Evolutionary conservation across 352 stramenopile genomes (phyloP), one percentile per base, ranked within the genome.

Genomic region (Phytopythium vexans): DNA sequence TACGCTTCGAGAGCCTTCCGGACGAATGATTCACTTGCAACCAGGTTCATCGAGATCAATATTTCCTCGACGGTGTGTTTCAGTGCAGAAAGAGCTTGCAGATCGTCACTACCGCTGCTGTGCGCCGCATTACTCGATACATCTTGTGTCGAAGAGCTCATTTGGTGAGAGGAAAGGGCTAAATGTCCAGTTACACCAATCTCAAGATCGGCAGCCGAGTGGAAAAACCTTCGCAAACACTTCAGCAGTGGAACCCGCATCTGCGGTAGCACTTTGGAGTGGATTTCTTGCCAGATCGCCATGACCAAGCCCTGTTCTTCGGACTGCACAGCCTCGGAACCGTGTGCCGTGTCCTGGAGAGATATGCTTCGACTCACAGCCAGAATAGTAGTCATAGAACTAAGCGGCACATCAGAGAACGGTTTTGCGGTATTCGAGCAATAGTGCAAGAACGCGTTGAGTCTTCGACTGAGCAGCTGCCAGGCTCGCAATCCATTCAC

Each of bases 1-100:
- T 86, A 78, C n/a, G 88, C 21, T 16, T 91, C 77, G 21, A 82
- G 45, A 6, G 88, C 35, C 59, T 89, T 91, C 1, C 77, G 62
- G 3, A 82, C 21, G 43, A 85, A 78, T 6, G 63, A 72, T 32
- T 82, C 69, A 32, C 58, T 79, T 27, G 21, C 21, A 27, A 27
- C 21, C 2, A 27, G 21, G 21, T 27, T 27, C 21, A 27, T 27
- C 21, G 21, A 27, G 21, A 27, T 27, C 21, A 27, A 27, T 27
- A 27, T 27, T 2, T 27, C 21, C 21, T 27, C 21, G 21, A 27
- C 21, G 21, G 21, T 27, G 21, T 27, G 21, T 27, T 27, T 27
- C 21, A 27, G 21, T 27, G 21, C 21, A 27, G 21, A 27, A 1
- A 27, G 21, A 27, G 21, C 21, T 27, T 27, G 21, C 2, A 27